phyloP scores from a whole-genome alignment of 1,284 basidiomycete species.

The Pisolithus thermaeus region DNA sequence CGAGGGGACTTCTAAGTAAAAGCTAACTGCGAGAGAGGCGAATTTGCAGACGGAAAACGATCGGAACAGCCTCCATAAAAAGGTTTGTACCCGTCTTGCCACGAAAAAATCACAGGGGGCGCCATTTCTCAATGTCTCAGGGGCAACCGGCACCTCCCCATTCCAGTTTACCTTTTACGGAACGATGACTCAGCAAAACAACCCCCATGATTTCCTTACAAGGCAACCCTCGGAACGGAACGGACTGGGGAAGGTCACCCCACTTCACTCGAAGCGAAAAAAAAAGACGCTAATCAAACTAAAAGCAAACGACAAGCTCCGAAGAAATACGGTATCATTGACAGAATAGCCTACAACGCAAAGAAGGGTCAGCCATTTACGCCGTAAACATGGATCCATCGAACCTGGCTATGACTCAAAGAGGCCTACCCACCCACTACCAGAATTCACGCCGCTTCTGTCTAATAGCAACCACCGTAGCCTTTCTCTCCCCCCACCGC shows the following conservation, averaged over 20 bases:
- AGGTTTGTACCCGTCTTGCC: background rate
- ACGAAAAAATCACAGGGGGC: background rate
- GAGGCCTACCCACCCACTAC: constrained; percentile 29
- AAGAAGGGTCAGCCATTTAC: background rate
- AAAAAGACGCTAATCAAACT: background rate
- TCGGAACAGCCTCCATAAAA: background rate
- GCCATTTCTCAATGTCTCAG: background rate
- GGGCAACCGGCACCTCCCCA: background rate
- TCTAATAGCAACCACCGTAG: constrained; percentile 47
- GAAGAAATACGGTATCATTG: background rate
- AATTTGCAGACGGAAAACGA: background rate
- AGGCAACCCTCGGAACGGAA: background rate
- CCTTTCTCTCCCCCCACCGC: constrained; percentile 57
- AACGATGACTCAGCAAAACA: background rate
- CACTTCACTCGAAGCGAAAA: background rate
- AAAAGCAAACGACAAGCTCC: background rate
- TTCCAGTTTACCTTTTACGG: background rate
- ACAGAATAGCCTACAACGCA: too few relatives aligned
- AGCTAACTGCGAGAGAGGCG: background rate
- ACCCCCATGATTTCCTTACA: background rate
- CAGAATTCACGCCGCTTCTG: constrained; percentile 54
- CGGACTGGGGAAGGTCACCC: background rate
- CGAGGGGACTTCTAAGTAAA: background rate
- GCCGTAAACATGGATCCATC: background rate
- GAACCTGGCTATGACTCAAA: background rate